Conservation (phyloP, 139 green algal species). For the Spirogloea muscicola region DNA sequence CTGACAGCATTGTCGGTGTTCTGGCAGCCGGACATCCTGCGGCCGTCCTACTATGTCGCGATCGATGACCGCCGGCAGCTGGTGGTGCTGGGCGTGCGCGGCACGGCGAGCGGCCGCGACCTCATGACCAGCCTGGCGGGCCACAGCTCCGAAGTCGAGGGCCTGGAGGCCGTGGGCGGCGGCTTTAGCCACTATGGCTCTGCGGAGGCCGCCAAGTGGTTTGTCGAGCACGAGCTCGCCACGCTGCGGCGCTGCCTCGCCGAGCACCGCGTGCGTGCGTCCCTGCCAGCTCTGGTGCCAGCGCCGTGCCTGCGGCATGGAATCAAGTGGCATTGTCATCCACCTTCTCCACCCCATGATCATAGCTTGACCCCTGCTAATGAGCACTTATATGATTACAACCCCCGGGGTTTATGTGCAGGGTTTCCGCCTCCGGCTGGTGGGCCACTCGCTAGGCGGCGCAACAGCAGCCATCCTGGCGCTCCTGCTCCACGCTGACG, state of each 20-base stretch:
- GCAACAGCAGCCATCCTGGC: not conserved
- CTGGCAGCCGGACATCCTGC: constrained; percentile 11
- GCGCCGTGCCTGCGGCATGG: too few species aligned
- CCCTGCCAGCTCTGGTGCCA: not conserved
- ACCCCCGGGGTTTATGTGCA: not conserved
- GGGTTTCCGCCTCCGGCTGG: constrained; percentile 3
- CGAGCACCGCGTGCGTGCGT: not conserved
- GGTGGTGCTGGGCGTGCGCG: constrained; percentile 12
- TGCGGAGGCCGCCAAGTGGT: constrained; percentile 7
- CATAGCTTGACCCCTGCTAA: not conserved
- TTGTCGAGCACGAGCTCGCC: constrained; percentile 4
- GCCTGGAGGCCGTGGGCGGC: not conserved
- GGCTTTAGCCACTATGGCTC: constrained; percentile 22
- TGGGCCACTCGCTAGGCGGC: constrained; percentile 8
- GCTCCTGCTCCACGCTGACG: not conserved
- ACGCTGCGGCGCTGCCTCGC: not conserved
- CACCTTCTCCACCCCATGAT: too few species aligned
- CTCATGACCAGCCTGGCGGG: constrained; percentile 14
- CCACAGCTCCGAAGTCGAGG: not conserved
- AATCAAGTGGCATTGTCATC: too few species aligned
- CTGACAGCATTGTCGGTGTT: too few species aligned
- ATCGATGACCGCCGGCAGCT: constrained; percentile 18
- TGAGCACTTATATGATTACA: not conserved
- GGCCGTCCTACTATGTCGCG: constrained; percentile 22
- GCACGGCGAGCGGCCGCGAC: constrained; percentile 5